These are phyloP conservation scores for Phaeosphaeria sp. DNA, from an alignment of 2,329 filamentous ascomycete genomes.

Conservation along the genomic window DNA sequence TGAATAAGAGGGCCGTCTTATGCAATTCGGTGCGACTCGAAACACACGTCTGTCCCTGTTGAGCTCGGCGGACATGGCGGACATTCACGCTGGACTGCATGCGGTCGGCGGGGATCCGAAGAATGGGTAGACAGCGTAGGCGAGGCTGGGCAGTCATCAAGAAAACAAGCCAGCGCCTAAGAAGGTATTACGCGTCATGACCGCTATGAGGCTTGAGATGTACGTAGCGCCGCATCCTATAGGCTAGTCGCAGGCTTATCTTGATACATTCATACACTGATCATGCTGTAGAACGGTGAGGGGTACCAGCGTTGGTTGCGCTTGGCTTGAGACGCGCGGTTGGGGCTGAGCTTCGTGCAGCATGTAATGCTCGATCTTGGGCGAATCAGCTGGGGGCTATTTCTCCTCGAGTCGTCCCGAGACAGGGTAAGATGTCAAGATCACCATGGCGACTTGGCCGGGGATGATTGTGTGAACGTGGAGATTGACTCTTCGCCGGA, in stretches of 20 bases:
- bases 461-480: neutral
- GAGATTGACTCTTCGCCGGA: neutral
- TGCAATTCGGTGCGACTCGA: slow-evolving; percentile 1
- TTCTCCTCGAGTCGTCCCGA: neutral
- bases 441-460: neutral
- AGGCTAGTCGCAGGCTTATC: neutral
- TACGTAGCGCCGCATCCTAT: neutral
- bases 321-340: neutral
- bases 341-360: neutral
- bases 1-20: neutral
- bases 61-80: slow-evolving; percentile 1
- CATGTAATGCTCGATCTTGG: neutral
- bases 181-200: slow-evolving; percentile 43
- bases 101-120: slow-evolving; percentile 1
- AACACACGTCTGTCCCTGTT: neutral
- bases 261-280: neutral
- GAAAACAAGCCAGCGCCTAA: slow-evolving; percentile 15
- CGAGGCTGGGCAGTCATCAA: slow-evolving; percentile 23
- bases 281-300: neutral
- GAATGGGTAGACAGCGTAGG: neutral
- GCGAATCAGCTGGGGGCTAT: neutral
- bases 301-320: neutral
- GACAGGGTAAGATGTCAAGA: neutral
- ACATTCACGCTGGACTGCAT: slow-evolving; percentile 23
- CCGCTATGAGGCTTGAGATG: slow-evolving; percentile 3